A percentile compares a stretch with the other conserved stretches of the same genome.
Conservation (phyloP, 83 land plant species). For the Larix sibirica region DNA sequence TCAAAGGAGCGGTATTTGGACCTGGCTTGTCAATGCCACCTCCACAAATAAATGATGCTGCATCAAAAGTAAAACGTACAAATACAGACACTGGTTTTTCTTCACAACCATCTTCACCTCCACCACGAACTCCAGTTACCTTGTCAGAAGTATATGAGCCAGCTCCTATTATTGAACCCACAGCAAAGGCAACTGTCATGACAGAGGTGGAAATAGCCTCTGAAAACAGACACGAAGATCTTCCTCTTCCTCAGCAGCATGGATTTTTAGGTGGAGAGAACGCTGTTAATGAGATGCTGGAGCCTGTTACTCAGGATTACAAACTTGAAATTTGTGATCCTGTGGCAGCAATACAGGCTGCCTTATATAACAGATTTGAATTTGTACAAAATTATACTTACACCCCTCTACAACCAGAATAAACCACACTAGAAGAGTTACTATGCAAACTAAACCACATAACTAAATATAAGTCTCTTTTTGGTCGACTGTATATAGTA, state of each 20-base stretch:
- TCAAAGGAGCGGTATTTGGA: slow-evolving; percentile 18
- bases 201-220: slow-evolving; percentile 9
- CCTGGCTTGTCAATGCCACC: slow-evolving; percentile 17
- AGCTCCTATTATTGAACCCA: background rate
- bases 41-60: slow-evolving; percentile 3
- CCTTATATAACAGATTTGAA: slow-evolving; percentile 1
- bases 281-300: too few species aligned
- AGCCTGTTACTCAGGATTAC: background rate
- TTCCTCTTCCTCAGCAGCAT: slow-evolving; percentile 4
- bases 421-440: slow-evolving; percentile 9
- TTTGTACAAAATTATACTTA: background rate
- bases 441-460: background rate
- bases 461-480: background rate
- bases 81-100: background rate
- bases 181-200: background rate
- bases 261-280: background rate
- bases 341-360: slow-evolving; percentile 7
- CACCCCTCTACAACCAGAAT: background rate
- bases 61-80: slow-evolving; percentile 7
- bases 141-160: background rate
- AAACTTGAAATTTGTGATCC: slow-evolving; percentile 13
- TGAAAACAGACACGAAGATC: slow-evolving; percentile 6
- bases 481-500: background rate
- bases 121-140: background rate
- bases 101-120: background rate